Evolutionary conservation across 768 basidiomycete genomes (phyloP).

Genomic region (Chlorophyllum brunneum): DNA sequence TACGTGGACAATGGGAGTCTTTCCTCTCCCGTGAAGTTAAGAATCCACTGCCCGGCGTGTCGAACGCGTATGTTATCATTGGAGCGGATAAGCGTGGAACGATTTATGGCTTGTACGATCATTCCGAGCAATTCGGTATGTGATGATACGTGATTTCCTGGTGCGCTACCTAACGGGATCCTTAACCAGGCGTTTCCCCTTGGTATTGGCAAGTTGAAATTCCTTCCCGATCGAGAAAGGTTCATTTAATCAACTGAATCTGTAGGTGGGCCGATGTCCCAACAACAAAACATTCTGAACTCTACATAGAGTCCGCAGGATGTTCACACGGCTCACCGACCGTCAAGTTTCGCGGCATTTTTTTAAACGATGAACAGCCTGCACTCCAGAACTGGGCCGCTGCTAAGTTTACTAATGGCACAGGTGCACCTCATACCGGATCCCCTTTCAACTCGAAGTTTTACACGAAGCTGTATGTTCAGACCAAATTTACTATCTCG

Average conservation of each 20-base stretch:
- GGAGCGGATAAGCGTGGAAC: conserved; percentile 69
- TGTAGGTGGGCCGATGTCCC: conserved; percentile 83
- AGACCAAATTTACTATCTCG: background rate
- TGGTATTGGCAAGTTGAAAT: conserved; percentile 53
- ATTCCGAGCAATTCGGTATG: conserved; percentile 65
- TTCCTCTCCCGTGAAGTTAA: conserved; percentile 49
- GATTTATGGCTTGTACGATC: conserved; percentile 63
- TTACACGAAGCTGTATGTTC: conserved; percentile 49
- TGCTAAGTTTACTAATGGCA: conserved; percentile 65
- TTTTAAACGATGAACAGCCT: conserved; percentile 77
- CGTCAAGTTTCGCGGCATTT: conserved; percentile 69
- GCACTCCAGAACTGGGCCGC: conserved; percentile 68
- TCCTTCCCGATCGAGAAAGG: background rate
- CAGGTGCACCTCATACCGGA: conserved; percentile 41
- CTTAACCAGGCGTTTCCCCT: conserved; percentile 54
- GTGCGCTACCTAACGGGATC: background rate
- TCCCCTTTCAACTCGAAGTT: conserved; percentile 63
- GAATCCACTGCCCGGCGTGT: conserved; percentile 54
- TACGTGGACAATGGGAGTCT: conserved; percentile 66
- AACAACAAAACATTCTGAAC: conserved; percentile 40
- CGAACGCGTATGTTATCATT: conserved; percentile 61
- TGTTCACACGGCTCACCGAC: conserved; percentile 60
- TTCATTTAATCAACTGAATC: conserved; percentile 6
- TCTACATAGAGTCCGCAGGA: conserved; percentile 43
- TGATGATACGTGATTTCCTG: conserved; percentile 7